Conservation (phyloP, 225 moss, liverwort and hornwort species). For the Physcomitrellopsis africana region DNA sequence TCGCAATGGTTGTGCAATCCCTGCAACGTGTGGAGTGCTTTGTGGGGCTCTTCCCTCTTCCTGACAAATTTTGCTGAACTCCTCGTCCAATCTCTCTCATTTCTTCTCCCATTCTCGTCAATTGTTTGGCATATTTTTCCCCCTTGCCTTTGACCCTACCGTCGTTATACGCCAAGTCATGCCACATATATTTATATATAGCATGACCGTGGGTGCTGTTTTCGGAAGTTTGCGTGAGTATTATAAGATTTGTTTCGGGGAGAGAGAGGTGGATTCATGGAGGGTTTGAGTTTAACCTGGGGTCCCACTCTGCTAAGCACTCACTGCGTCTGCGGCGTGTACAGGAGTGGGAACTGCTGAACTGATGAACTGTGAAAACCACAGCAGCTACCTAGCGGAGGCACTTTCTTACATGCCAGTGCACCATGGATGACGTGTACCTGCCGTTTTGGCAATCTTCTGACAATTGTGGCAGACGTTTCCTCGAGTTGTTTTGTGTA, state of each 20-base stretch:
- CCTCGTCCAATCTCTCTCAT: background rate
- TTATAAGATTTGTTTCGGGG: too few species aligned
- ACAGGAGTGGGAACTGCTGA: background rate
- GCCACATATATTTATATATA: too few species aligned
- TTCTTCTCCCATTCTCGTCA: background rate
- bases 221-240: too few species aligned
- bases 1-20: background rate
- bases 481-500: background rate
- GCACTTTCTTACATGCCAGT: too few species aligned
- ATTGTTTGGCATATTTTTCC: background rate
- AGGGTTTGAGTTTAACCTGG: background rate
- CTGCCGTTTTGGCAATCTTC: background rate
- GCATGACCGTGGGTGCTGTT: too few species aligned
- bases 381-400: too few species aligned
- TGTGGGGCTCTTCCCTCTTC: background rate
- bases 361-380: too few species aligned
- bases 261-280: too few species aligned
- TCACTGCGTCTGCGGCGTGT: background rate
- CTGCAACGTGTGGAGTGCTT: constrained; percentile 21
- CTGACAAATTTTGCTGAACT: background rate
- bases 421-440: constrained; percentile 7
- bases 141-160: background rate
- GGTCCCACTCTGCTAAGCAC: background rate
- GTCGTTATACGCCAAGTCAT: background rate
- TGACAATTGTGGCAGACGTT: background rate